Conservation (phyloP, 2,329 filamentous ascomycete species). For the Pleoardoris graminearum region DNA sequence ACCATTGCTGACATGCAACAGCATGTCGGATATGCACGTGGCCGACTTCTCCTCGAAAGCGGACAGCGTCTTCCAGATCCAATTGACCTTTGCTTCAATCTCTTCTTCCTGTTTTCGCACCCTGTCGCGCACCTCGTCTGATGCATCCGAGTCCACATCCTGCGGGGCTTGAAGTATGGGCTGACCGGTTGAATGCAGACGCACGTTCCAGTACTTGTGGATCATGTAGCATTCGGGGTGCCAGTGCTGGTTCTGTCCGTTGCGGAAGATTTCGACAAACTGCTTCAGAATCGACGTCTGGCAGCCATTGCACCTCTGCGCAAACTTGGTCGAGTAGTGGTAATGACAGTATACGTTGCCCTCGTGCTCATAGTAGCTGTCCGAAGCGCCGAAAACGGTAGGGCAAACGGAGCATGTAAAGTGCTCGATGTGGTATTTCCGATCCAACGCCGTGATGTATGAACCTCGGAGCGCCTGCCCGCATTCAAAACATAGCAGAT, state of each 20-base stretch:
- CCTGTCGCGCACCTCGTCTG: conserved; percentile 69
- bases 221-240: conserved; percentile 99
- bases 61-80: conserved; percentile 96
- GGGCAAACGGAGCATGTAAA: conserved; percentile 97
- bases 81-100: conserved; percentile 97
- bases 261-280: conserved; percentile 98
- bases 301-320: conserved; percentile 93
- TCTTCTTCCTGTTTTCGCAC: conserved; percentile 86
- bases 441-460: conserved; percentile 95
- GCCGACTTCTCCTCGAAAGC: conserved; percentile 97
- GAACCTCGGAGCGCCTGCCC: conserved; percentile 91
- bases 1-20: conserved; percentile 96
- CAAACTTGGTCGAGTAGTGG: conserved; percentile 97
- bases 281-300: conserved; percentile 97
- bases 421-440: conserved; percentile 96
- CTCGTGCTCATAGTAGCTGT: conserved; percentile 99
- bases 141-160: conserved; percentile 57
- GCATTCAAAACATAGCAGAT: conserved; percentile 88
- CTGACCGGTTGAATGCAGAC: conserved; percentile 60
- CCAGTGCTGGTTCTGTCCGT: conserved; percentile 98
- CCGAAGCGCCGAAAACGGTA: conserved; percentile 96
- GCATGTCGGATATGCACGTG: conserved; percentile 98
- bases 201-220: conserved; percentile 99
- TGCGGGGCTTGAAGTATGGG: conserved; percentile 42
- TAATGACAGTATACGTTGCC: conserved; percentile 97